Evolutionary conservation across 441 rosid genomes (phyloP).

Genomic region (Adansonia madagascariensis): DNA sequence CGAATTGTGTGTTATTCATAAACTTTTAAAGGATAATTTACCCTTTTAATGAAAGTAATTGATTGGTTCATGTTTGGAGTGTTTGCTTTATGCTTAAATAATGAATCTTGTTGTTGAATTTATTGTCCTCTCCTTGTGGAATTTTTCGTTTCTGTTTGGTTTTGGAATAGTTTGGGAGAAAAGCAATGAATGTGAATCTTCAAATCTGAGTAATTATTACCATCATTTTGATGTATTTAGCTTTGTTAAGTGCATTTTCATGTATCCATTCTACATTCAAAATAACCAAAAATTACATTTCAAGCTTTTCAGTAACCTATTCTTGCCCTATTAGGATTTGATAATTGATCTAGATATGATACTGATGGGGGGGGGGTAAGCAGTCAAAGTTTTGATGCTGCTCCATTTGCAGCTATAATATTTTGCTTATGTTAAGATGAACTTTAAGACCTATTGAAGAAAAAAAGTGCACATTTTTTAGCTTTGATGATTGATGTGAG

Average conservation of each 20-base stretch:
- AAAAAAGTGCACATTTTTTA: neutral
- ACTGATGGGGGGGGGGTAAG: neutral
- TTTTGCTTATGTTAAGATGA: neutral
- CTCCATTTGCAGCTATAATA: neutral
- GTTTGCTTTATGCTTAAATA: neutral
- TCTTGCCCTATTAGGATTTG: neutral
- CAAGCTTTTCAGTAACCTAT: neutral
- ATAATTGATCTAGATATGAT: slow-evolving; percentile 7
- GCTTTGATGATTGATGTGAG: neutral
- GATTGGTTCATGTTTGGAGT: neutral
- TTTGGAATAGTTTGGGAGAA: neutral
- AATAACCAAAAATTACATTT: neutral
- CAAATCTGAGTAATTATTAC: neutral
- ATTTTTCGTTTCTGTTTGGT: neutral
- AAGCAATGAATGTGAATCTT: neutral
- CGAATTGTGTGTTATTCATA: neutral
- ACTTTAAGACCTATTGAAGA: neutral
- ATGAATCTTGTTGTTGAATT: neutral
- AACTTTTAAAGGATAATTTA: neutral
- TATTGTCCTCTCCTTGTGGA: neutral
- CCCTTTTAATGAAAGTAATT: neutral
- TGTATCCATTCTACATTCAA: neutral
- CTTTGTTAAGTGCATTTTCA: neutral
- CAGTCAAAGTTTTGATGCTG: neutral
- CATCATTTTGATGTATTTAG: neutral